Evolutionary conservation across 2,329 filamentous ascomycete species (phyloP), one percentile per base, ranked within the genome.

Genomic region (Hymenoscyphus albidus): DNA sequence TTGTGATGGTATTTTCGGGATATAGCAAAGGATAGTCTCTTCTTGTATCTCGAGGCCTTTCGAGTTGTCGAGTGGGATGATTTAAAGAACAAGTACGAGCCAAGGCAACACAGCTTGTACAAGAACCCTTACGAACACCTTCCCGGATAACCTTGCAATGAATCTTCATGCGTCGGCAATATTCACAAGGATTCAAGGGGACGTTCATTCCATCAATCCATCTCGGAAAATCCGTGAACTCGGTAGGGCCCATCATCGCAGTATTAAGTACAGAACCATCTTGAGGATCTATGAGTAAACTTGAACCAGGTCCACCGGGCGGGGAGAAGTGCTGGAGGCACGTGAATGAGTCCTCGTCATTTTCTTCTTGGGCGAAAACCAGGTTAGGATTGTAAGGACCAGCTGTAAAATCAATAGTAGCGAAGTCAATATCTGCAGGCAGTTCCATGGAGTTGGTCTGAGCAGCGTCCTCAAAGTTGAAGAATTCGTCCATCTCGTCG

Each of bases 81-180:
- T 79, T 83, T 67, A 87, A 83, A 75, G 85, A 88, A 75, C 85
- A 88, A 44, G 81, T 79, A 69, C 81, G 78, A n/a, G 80, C 79
- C 40, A 88, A 76, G 14, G 85, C 85, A 57, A 88, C 84, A 70
- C 86, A 88, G 70, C 81, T 85, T 38, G 85, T 88, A 71, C 85
- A 88, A 68, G 84, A 86, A 65, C 84, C 83, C 74, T 81, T 83
- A 72, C 83, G 82, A 70, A 80, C 78, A 81, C 85, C 85, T 75
- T 88, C 85, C 40, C 80, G 76, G 65, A 88, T 84, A 40, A 78
- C 80, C 75, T 88, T 88, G 80, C 85, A 88, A 54, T 84, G 79
- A 71, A 83, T 86, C 40, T 81, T 80, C 57, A 81, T 81, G 4
- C 78, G 70, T 55, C 78, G 73, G 68, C 85, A 88, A 70, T 84